phyloP scores from a whole-genome alignment of 306 rosid species.

The Arachis hypogaea region DNA sequence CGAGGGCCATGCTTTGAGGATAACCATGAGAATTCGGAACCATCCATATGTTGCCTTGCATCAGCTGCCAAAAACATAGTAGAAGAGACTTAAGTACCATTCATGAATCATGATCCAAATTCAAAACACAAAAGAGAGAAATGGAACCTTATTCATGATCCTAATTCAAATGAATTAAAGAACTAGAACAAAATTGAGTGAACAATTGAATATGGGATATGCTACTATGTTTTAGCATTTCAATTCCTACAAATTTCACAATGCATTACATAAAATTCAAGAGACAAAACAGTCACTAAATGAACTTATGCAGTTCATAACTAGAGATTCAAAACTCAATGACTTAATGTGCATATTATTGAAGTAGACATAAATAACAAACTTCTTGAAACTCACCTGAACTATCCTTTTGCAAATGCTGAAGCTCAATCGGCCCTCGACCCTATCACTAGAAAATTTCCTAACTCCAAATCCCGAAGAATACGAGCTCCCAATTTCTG shows the following conservation, averaged over 20 bases:
- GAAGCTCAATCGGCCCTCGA: conserved; percentile 85
- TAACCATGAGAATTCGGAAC: conserved; percentile 73
- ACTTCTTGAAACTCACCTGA: conserved; percentile 65
- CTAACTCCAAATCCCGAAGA: conserved; percentile 49
- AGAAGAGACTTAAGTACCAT: conserved; percentile 28
- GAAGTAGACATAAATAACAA: background rate
- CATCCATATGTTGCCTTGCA: conserved; percentile 96
- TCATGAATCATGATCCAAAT: no score
- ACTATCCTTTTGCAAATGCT: conserved; percentile 86
- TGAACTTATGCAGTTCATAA: background rate
- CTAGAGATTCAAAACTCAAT: conserved; percentile 16
- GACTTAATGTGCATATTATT: background rate
- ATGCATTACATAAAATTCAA: conserved; percentile 4
- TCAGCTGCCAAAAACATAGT: conserved; percentile 62
- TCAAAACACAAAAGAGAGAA: no score
- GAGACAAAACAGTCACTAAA: background rate
- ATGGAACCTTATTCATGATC: background rate
- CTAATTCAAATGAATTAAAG: conserved; percentile 25
- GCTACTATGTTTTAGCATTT: background rate
- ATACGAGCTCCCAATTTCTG: conserved; percentile 60
- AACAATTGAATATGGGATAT: background rate
- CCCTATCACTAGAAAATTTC: conserved; percentile 67
- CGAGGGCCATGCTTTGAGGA: conserved; percentile 87
- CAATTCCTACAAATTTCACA: background rate
- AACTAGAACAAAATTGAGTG: background rate